Evolutionary conservation across 2,329 filamentous ascomycete genomes (phyloP), one percentile per base, ranked within the genome.

Genomic region (Periconia macrospinosa): DNA sequence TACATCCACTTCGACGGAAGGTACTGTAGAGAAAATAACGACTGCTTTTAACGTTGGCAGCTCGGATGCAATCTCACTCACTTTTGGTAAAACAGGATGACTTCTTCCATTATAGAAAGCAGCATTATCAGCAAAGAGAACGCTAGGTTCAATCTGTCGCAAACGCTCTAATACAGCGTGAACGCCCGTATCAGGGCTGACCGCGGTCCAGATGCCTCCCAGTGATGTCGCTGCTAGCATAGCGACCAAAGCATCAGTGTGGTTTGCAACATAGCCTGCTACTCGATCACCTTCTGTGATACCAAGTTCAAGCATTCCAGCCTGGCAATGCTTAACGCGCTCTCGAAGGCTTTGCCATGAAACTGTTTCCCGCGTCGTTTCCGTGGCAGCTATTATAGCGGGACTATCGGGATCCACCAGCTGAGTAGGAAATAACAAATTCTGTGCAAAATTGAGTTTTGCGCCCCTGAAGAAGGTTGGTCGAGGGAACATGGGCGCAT

Each of bases 401-500:
- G 84, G 75, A 5, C 82, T 79, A 44, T 85, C 74, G 47, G 87
- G 83, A 58, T 88, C 77, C 7, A 86, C 74, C 14, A 76, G 65
- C 37, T 83, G 80, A 2, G 78, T 73, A 3, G 93, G 93, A 71
- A 88, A 97, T 3, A 99, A 85, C 50, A 97, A 80, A 72, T 99
- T 99, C 77, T 97, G 91, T 23, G 93, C 92, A 71, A 97, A 97
- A 74, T 97, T 99, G 60, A 97, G 80, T 53, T 80, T 86, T 14
- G 90, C 84, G 10, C 87, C 88, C 52, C 85, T 74, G 72, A 97
- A 97, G 79, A 96, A 97, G 55, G 86, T 79, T 8, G 93, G 92
- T 20, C 91, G 86, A 20, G 93, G 93, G 66, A 92, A 97, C 82
- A 97, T 89, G 45, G 84, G 80, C 6, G 86, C 82, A 50, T 84